Percentiles rank a stretch among this genome's conserved stretches.
Conservation (phyloP, 306 rosid genomes). For the Gillenia trifoliata region DNA sequence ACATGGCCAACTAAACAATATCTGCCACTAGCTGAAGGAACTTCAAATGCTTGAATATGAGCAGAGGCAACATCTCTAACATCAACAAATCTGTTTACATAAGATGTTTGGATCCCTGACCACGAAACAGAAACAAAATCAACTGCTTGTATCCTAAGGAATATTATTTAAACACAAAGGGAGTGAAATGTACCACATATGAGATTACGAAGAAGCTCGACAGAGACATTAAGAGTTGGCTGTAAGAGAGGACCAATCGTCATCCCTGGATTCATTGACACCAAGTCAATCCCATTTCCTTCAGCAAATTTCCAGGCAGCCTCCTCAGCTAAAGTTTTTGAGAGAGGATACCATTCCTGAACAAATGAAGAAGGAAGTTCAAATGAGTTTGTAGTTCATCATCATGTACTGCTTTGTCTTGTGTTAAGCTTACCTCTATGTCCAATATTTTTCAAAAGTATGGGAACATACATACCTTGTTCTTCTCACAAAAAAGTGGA, state of each 20-base stretch:
- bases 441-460: neutral
- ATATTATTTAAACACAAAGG: neutral
- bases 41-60: neutral
- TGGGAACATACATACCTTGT: neutral
- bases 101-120: neutral
- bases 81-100: neutral
- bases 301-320: constrained; percentile 24
- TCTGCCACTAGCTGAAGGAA: neutral
- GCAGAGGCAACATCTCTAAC: neutral
- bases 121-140: neutral
- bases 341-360: constrained; percentile 21
- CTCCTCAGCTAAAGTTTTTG: constrained; percentile 24
- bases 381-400: neutral
- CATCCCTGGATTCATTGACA: constrained; percentile 1
- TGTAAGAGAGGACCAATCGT: constrained; percentile 25
- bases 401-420: neutral
- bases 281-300: constrained; percentile 21
- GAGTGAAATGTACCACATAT: neutral
- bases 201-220: neutral
- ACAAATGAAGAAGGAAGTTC: neutral
- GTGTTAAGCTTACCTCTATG: neutral
- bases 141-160: neutral
- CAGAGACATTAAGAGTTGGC: constrained; percentile 3
- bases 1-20: neutral
- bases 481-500: constrained; percentile 1